phyloP scores from a whole-genome alignment of 2,329 filamentous ascomycete species.

The Immersiporthe knoxdaviesiana region DNA sequence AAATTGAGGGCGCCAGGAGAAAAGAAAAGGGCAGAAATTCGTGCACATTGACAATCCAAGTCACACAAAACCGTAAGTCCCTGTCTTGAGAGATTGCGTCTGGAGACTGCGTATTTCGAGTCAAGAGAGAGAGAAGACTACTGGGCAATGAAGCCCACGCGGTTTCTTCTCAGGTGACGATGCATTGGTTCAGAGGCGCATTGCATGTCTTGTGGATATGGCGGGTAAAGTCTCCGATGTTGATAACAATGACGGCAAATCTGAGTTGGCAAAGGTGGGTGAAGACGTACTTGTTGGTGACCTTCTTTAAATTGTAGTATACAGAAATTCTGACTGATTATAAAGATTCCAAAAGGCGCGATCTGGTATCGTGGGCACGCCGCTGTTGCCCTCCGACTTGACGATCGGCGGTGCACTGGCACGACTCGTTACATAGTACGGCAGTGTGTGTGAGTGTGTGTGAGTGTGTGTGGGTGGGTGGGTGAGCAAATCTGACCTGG shows the following conservation, averaged over 20 bases:
- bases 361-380: not conserved
- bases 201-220: not conserved
- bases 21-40: not conserved
- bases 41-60: not conserved
- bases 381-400: not conserved
- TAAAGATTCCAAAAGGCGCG: not conserved
- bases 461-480: not conserved
- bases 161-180: not conserved
- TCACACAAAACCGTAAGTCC: not conserved
- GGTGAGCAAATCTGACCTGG: not conserved
- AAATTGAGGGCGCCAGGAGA: not conserved
- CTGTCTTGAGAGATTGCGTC: not conserved
- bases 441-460: no score
- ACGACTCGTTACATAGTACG: not conserved
- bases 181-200: not conserved
- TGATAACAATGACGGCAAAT: not conserved
- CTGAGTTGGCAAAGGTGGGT: not conserved
- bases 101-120: not conserved
- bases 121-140: not conserved
- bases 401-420: constrained; percentile 2
- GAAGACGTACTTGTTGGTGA: no score
- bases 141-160: constrained; percentile 2
- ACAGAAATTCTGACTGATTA: not conserved
- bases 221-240: constrained; percentile 8
- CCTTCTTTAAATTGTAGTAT: not conserved